A percentile compares a stretch with the other conserved stretches of the same genome.
phyloP scores from a whole-genome alignment of 2,329 filamentous ascomycete species.

The Scedosporium aurantiacum region DNA sequence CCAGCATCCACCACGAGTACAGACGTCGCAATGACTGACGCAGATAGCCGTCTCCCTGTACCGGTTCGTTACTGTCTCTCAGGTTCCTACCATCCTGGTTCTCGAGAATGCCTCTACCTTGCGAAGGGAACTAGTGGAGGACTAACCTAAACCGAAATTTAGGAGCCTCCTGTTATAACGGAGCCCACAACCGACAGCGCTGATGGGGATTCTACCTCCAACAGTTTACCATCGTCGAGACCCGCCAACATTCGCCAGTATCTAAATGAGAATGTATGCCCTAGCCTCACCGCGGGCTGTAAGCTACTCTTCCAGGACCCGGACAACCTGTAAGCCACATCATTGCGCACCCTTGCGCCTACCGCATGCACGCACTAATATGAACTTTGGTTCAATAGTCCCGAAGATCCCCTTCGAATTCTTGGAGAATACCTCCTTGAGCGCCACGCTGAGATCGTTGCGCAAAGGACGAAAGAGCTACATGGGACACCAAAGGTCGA shows the following conservation, averaged over 20 bases:
- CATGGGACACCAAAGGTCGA: not conserved
- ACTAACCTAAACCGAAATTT: not conserved
- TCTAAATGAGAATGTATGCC: not conserved
- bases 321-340: not conserved
- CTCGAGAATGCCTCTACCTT: too few relatives aligned
- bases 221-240: not conserved
- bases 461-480: not conserved
- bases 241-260: not conserved
- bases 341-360: not conserved
- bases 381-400: slow-evolving; percentile 28
- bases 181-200: not conserved
- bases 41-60: not conserved
- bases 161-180: not conserved
- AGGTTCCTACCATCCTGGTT: not conserved
- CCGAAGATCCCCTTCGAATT: slow-evolving; percentile 55
- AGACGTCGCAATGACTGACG: not conserved
- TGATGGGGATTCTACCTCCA: not conserved
- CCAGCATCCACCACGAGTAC: not conserved
- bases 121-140: too few relatives aligned
- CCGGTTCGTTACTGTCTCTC: not conserved
- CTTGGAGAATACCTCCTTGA: slow-evolving; percentile 62
- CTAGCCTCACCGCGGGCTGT: not conserved
- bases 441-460: slow-evolving; percentile 35
- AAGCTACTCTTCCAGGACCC: not conserved
- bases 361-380: not conserved